Evolutionary conservation across 177 flowering plant species (phyloP).

Genomic region (Telopea speciosissima): DNA sequence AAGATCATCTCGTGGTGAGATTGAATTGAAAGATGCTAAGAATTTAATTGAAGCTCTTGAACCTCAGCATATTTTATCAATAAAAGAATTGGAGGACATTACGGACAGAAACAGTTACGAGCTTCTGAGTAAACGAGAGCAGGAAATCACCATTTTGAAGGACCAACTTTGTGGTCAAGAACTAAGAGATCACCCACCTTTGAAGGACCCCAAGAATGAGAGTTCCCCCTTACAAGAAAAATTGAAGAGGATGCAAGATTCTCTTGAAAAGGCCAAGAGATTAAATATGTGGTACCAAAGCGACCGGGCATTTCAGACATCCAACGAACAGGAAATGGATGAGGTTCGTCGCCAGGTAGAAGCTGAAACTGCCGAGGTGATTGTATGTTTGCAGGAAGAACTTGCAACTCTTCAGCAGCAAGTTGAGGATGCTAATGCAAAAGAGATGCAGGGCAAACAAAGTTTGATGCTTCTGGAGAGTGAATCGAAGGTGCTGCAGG

Average conservation of each 20-base stretch:
- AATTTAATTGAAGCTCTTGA: slow-evolving; percentile 83
- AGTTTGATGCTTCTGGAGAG: slow-evolving; percentile 32
- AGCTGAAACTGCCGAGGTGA: slow-evolving; percentile 95
- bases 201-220: slow-evolving; percentile 22
- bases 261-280: slow-evolving; percentile 83
- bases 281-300: slow-evolving; percentile 57
- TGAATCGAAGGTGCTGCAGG: slow-evolving; percentile 39
- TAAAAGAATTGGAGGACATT: slow-evolving; percentile 66
- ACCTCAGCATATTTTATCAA: slow-evolving; percentile 61
- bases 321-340: slow-evolving; percentile 78
- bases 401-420: slow-evolving; percentile 67
- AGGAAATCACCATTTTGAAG: slow-evolving; percentile 46
- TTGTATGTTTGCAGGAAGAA: slow-evolving; percentile 90
- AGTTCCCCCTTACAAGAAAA: slow-evolving; percentile 50
- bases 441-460: slow-evolving; percentile 44
- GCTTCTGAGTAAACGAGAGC: slow-evolving; percentile 45
- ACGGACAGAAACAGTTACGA: slow-evolving; percentile 35
- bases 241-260: slow-evolving; percentile 66
- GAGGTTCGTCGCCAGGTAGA: slow-evolving; percentile 79
- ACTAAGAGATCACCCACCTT: slow-evolving; percentile 24
- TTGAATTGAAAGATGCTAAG: slow-evolving; percentile 51
- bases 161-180: slow-evolving; percentile 29
- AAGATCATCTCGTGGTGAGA: slow-evolving; percentile 34
- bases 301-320: slow-evolving; percentile 49
- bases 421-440: slow-evolving; percentile 41